Base-by-base conservation (phyloP, 192 early-diverging fungal genomes). In the Haplosporangium gracile region DNA sequence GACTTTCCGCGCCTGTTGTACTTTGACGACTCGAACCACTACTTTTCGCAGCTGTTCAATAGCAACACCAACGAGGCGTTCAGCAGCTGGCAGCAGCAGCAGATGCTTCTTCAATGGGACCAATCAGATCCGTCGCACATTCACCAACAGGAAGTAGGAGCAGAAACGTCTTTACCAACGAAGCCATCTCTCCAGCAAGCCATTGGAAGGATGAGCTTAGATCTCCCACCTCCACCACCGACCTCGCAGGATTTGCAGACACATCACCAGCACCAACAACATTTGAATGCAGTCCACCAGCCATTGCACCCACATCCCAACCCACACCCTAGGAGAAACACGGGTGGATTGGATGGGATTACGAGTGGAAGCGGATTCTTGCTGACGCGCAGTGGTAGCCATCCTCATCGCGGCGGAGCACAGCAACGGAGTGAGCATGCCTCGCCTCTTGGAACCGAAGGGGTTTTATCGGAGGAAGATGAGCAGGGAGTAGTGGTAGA, bases 1-100 rank as follows among this genome's bases (percentile, higher is more conserved):
- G 93, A 95, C 75, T 82, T 88, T 43, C 94, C 94, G 42, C 90
- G 95, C 7, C 83, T 96, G 65, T 74, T 92, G 4, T 94, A 95
- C 73, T 90, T 92, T 72, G 94, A 95, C 57, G 89, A 93, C 76
- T 83, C 82, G 47, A 83, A 77, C 51, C 82, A 83, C 63, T 83
- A 83, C 49, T 83, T 78, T 75, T 72, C 82, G 0, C 82, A 83
- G 53, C 39, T 83, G 15, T 83, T 83, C 51, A 78, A 78, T 68
- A 83, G 82, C 76, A 83, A 83, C 6, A 83, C 76, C 15, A 83
- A 78, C 42, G 82, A 78, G 10, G 76, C 76, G 39, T 83, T 70
- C 55, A 77, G 82, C 32, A 72, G 34, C 13, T 83, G 82, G 82
- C 68, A 83, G 13, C 82, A 83, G 38, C 76, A 83, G 51, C 82